Base-by-base conservation (phyloP, 2,329 filamentous ascomycete genomes). In the Allantophomopsis lycopodina region DNA sequence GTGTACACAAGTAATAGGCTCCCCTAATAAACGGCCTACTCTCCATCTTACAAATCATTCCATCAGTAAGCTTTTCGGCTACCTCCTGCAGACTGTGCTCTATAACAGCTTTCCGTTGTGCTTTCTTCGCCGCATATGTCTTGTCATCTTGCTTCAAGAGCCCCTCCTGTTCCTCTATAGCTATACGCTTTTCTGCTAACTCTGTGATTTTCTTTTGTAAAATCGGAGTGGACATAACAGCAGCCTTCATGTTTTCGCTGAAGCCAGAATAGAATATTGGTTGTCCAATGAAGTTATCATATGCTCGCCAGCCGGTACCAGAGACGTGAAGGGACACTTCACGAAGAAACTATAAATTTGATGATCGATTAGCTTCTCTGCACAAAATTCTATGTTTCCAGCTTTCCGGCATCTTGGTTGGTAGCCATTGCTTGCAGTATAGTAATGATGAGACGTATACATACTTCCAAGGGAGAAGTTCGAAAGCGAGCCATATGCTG, bases 11-110 rank as follows among this genome's bases (percentile, higher is more conserved):
- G 57, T 95, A 98, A 57, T 96, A 96, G 36, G 91, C 89, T 17
- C 85, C 77, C 37, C 91, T 70, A 49, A 98, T 94, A 55, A 96
- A 96, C 2, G 75, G 67, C 56, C 88, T 93, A 66, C 82, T 93
- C 60, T 98, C 91, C 71, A 96, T 89, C 62, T 98, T 98, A 72
- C 89, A 96, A 45, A 98, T 95, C 91, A 98, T 96, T 46, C 81
- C 76, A 55, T 94, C 86, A 17, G 87, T 85, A 72, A 91, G 79
- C 48, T 81, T 79, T 46, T 91, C 85, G 4, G 85, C 83, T 4
- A 95, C 79, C 54, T 94, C 79, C 40, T 77, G 70, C 35, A 98
- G 64, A 42, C 79, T 79, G 31, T 68, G 66, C 53, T 87, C 78
- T 41, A 96, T 74, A 50, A 82, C 76, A 41, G 62, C 65, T 39